A percentile compares a stretch with the other conserved stretches of the same genome.
phyloP scores from a whole-genome alignment of 768 basidiomycete species.

The Phlebiopsis flavidoalba region DNA sequence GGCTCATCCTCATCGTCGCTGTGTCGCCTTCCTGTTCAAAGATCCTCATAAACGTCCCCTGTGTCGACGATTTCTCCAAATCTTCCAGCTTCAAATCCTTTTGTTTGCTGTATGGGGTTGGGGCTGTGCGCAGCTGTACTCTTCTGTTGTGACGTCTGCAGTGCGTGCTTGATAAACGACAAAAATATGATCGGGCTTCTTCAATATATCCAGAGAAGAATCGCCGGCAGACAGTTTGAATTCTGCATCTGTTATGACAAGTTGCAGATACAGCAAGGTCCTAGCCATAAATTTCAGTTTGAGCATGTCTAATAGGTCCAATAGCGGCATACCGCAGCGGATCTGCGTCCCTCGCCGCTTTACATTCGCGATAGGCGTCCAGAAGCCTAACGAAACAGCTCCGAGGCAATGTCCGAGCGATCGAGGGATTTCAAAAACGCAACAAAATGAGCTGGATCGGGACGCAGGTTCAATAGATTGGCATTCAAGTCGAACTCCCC shows the following conservation, averaged over 20 bases:
- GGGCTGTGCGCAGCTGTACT: not conserved
- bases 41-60: conserved; percentile 29
- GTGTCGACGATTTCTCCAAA: conserved; percentile 32
- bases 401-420: conserved; percentile 64
- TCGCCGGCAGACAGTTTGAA: conserved; percentile 53
- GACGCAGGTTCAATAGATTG: conserved; percentile 63
- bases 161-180: conserved; percentile 76
- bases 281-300: conserved; percentile 30
- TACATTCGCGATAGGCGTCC: conserved; percentile 55
- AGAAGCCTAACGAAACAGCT: conserved; percentile 71
- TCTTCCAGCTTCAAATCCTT: conserved; percentile 29
- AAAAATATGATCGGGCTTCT: conserved; percentile 69
- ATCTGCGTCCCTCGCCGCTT: conserved; percentile 33
- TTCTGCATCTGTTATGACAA: conserved; percentile 77
- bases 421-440: conserved; percentile 58
- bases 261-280: conserved; percentile 68
- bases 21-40: conserved; percentile 27
- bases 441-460: conserved; percentile 70
- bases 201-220: conserved; percentile 51
- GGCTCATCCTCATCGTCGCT: conserved; percentile 50
- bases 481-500: conserved; percentile 45
- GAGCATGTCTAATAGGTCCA: not conserved
- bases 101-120: conserved; percentile 2
- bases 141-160: conserved; percentile 38
- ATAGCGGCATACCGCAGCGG: conserved; percentile 43